These are phyloP conservation scores for Pluteus cervinus DNA, from an alignment of 768 basidiomycete genomes.

Conservation along the genomic window DNA sequence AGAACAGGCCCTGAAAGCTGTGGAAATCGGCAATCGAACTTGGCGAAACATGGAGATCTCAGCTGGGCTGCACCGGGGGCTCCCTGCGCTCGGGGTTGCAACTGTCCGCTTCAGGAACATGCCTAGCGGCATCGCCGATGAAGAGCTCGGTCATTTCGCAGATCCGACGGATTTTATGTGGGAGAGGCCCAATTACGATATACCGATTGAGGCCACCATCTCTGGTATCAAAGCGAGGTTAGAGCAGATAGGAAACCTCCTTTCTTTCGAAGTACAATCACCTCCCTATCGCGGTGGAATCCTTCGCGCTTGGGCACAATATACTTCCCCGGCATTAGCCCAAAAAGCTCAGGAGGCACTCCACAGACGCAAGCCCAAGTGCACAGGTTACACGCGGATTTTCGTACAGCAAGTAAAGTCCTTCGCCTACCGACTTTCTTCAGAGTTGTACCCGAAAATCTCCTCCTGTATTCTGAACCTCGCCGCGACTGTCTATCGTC, in stretches of 20 bases:
- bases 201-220: slow-evolving; percentile 32
- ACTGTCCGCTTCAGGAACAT: slow-evolving; percentile 57
- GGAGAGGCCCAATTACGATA: slow-evolving; percentile 41
- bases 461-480: slow-evolving; percentile 36
- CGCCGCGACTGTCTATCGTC: slow-evolving; percentile 33
- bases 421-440: slow-evolving; percentile 38
- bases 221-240: slow-evolving; percentile 36
- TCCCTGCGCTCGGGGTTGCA: slow-evolving; percentile 51
- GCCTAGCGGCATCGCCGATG: slow-evolving; percentile 35
- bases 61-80: slow-evolving; percentile 46
- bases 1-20: slow-evolving; percentile 43
- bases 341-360: slow-evolving; percentile 41
- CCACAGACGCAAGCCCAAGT: slow-evolving; percentile 38
- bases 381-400: slow-evolving; percentile 40
- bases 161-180: slow-evolving; percentile 45
- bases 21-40: slow-evolving; percentile 36
- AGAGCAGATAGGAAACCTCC: slow-evolving; percentile 20
- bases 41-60: slow-evolving; percentile 34
- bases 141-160: slow-evolving; percentile 40
- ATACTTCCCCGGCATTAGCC: slow-evolving; percentile 46
- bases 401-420: slow-evolving; percentile 49
- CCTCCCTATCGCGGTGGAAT: slow-evolving; percentile 45
- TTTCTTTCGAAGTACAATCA: slow-evolving; percentile 40
- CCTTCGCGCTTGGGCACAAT: slow-evolving; percentile 52
- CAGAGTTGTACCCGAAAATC: slow-evolving; percentile 31